These are phyloP conservation scores for Penicillium sp. DNA, from an alignment of 2,329 filamentous ascomycete genomes.

Conservation along the genomic window DNA sequence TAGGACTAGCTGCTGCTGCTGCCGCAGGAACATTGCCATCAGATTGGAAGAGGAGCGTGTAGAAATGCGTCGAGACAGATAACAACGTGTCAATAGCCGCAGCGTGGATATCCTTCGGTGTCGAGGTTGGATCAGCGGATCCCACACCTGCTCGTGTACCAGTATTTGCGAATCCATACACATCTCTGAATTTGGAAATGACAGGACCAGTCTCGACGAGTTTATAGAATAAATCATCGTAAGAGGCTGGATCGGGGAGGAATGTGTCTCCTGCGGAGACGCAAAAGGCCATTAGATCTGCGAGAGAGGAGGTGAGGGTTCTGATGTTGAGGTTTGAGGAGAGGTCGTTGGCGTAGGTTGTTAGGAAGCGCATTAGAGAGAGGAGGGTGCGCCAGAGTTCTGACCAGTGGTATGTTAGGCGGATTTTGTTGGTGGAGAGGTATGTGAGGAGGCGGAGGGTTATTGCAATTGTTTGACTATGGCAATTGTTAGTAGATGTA, in stretches of 20 bases:
- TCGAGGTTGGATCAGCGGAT: conserved; percentile 19
- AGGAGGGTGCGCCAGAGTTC: conserved; percentile 91
- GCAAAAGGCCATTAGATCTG: conserved; percentile 81
- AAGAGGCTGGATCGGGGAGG: conserved; percentile 80
- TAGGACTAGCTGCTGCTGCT: conserved; percentile 19
- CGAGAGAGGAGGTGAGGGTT: conserved; percentile 73
- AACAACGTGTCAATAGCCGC: conserved; percentile 84
- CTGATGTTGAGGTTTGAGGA: conserved; percentile 70
- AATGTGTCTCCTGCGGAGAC: conserved; percentile 88
- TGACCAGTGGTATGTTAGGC: conserved; percentile 89
- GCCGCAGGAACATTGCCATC: conserved; percentile 54
- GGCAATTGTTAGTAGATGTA: neutral
- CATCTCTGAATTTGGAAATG: conserved; percentile 78
- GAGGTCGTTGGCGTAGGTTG: conserved; percentile 80
- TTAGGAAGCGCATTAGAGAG: conserved; percentile 85
- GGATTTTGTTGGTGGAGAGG: conserved; percentile 77
- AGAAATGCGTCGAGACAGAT: conserved; percentile 79
- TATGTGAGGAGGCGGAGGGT: conserved; percentile 82
- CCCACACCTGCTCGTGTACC: conserved; percentile 1
- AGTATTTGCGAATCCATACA: conserved; percentile 59
- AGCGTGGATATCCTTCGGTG: conserved; percentile 43
- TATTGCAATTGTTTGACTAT: conserved; percentile 73
- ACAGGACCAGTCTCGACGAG: conserved; percentile 88
- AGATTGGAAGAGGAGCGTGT: conserved; percentile 67
- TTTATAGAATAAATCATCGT: conserved; percentile 98